Evolutionary conservation across 495 filamentous ascomycete genomes (phyloP).

Genomic region (Amphirosellinia nigrospora): DNA sequence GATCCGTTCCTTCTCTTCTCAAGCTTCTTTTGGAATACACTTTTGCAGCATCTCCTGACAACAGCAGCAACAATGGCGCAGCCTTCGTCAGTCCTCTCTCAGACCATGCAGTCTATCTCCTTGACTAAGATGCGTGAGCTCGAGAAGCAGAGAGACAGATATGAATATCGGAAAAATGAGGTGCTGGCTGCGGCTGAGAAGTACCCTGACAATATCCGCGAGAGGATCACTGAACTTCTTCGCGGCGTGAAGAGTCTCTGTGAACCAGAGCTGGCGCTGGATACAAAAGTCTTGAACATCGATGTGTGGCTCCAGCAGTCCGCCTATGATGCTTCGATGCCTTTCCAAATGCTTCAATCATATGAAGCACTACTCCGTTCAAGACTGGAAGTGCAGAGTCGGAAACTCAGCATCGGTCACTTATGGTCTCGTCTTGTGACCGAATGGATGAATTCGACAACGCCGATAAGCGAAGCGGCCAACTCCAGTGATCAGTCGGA

Average conservation of each 20-base stretch:
- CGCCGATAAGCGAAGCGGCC: conserved; percentile 30
- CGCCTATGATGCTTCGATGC: conserved; percentile 44
- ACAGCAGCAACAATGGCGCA: conserved; percentile 38
- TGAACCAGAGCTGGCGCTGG: conserved; percentile 29
- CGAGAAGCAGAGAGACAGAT: conserved; percentile 62
- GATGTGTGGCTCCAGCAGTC: conserved; percentile 48
- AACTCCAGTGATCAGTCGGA: conserved; percentile 35
- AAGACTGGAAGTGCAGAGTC: conserved; percentile 53
- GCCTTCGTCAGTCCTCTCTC: conserved; percentile 53
- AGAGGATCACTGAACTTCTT: conserved; percentile 47
- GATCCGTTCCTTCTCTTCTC: background rate
- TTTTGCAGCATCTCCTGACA: background rate
- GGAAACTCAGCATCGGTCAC: conserved; percentile 63
- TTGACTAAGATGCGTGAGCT: conserved; percentile 68
- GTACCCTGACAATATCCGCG: conserved; percentile 35
- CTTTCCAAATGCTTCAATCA: conserved; percentile 39
- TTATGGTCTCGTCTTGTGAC: conserved; percentile 68
- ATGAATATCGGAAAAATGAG: conserved; percentile 51
- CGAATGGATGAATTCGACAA: conserved; percentile 60
- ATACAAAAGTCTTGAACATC: conserved; percentile 39
- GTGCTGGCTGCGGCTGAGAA: conserved; percentile 41
- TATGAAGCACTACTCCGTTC: conserved; percentile 51
- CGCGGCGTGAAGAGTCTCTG: conserved; percentile 48
- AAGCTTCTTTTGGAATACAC: background rate
- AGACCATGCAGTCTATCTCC: conserved; percentile 70